Evolutionary conservation across 129 eudicot species (phyloP), one percentile per base, ranked within the genome.

Genomic region (sunflower (Helianthus annuus)): DNA sequence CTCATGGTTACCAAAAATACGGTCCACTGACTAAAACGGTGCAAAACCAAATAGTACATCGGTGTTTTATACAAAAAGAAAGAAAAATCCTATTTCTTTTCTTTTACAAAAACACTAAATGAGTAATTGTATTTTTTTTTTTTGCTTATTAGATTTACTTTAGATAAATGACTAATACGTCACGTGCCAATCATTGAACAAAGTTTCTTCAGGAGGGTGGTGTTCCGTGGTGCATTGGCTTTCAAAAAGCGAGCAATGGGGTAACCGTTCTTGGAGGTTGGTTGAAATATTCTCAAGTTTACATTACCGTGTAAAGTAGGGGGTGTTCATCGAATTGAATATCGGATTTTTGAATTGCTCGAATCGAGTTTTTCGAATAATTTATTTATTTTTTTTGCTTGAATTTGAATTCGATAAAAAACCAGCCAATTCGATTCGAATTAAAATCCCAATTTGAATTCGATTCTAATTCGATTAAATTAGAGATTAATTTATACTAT

Each of bases 201-300:
- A 39, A 72, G 61, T 76, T 69, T 46, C 17, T 58, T 62, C 83
- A 88, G 97, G 97, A 91, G 48, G 96, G 90, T 71, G 88, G 84
- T 68, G 70, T 89, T 51, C 66, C 84, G 72, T 89, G 96, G 89
- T 91, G 97, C 84, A 80, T 91, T 64, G 97, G 96, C 62, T 91
- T 91, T 79, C 77, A 80, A 48, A 91, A 71, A 83, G 84, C 81
- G 40, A 81, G 44, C 19, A 84, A 76, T 75, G 91, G 84, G 24
- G 64, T 83, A 38, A 84, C 92, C 4, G 87, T 91, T 78, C 74
- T 91, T 75, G 97, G 97, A 86, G 97, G 97, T 87, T 51, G 27
- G 97, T 77, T 56, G 22, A 34, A 39, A 53, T 58, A 16, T 27
- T 36, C 19, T 24, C n/a, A 52, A 15, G 0, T 34, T 52, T n/a